Base-by-base conservation (phyloP, 331 rosid genomes). In the Saraca asoca region DNA sequence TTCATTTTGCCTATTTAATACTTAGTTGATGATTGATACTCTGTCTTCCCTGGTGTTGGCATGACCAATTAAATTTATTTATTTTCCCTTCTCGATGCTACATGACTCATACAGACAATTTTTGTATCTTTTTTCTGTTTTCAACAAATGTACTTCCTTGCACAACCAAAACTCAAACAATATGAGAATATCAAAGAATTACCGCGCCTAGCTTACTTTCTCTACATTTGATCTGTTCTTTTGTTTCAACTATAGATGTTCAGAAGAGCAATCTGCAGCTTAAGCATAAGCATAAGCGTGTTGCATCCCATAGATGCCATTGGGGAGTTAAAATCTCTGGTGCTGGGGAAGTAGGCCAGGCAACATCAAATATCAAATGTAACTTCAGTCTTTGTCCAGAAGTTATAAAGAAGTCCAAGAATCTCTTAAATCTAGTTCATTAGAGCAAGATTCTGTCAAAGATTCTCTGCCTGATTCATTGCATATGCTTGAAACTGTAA, bases 391-490 rank as follows among this genome's bases (percentile, higher is more conserved):
- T 75, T 56, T 76, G 79, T 66, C 17, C 76, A 62, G 86, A 83
- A 52, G 90, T 83, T 46, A n/a, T n/a, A 63, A 49, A 17, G 78
- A 64, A 70, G 81, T 78, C 13, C 88, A 54, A 51, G 82, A 88
- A 75, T 84, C 95, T 57, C 87, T 93, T 38, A 82, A 45, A 79
- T 78, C 87, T 60, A 90, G 98, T 76, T 64, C 77, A 59, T 57
- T 62, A 54, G 95, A 88, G 76, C 73, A 64, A 57, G 82, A 81
- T n/a, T 58, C 56, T 72, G 90, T 90, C 53, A 80, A 61, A 7
- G 96, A 90, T 71, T 96, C 97, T 58, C 95, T 94, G 81, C 92
- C 90, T 4, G 85, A 76, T 60, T 86, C 87, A 4, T 69, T 90
- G 58, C 81, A 12, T 9, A 42, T 37, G 17, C 74, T 96, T 19